These are phyloP conservation scores for Sphaerosporella brunnea DNA, from an alignment of 495 filamentous ascomycete genomes.

Conservation along the genomic window DNA sequence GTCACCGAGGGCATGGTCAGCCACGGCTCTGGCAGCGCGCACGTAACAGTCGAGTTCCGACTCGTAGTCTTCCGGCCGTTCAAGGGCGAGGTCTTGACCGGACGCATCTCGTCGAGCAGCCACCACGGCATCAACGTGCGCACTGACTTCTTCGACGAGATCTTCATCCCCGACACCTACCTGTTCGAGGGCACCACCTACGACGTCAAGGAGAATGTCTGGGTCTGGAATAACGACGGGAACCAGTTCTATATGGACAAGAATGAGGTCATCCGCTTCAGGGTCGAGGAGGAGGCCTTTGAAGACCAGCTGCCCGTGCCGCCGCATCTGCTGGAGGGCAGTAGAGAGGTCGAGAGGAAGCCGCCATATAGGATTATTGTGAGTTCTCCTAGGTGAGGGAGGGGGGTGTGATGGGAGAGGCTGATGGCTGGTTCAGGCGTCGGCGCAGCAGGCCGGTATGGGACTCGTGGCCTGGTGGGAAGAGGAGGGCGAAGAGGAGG, in stretches of 20 bases:
- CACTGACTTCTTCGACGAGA: slow-evolving; percentile 81
- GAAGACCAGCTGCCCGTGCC: slow-evolving; percentile 58
- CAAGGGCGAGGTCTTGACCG: slow-evolving; percentile 73
- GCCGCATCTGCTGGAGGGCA: slow-evolving; percentile 21
- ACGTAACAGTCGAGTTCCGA: slow-evolving; percentile 86
- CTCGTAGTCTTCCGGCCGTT: slow-evolving; percentile 90
- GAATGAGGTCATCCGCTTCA: slow-evolving; percentile 69
- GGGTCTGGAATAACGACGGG: slow-evolving; percentile 63
- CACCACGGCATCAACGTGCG: slow-evolving; percentile 65
- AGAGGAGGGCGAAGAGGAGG: slow-evolving; percentile 10
- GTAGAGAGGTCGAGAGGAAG: slow-evolving; percentile 21
- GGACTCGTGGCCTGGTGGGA: slow-evolving; percentile 25
- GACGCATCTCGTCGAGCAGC: slow-evolving; percentile 55
- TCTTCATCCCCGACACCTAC: slow-evolving; percentile 52
- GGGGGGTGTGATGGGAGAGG: background rate
- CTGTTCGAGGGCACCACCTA: slow-evolving; percentile 57
- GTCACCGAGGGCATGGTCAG: slow-evolving; percentile 85
- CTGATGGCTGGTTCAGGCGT: slow-evolving; percentile 8
- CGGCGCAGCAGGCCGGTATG: slow-evolving; percentile 25
- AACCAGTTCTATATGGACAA: slow-evolving; percentile 67
- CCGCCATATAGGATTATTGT: slow-evolving; percentile 24
- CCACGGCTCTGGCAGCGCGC: slow-evolving; percentile 71
- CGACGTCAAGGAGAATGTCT: slow-evolving; percentile 52
- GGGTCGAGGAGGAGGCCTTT: slow-evolving; percentile 71
- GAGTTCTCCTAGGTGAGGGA: background rate